Evolutionary conservation across 2,329 filamentous ascomycete genomes (phyloP).

Genomic region (Monosporascus cannonballus): DNA sequence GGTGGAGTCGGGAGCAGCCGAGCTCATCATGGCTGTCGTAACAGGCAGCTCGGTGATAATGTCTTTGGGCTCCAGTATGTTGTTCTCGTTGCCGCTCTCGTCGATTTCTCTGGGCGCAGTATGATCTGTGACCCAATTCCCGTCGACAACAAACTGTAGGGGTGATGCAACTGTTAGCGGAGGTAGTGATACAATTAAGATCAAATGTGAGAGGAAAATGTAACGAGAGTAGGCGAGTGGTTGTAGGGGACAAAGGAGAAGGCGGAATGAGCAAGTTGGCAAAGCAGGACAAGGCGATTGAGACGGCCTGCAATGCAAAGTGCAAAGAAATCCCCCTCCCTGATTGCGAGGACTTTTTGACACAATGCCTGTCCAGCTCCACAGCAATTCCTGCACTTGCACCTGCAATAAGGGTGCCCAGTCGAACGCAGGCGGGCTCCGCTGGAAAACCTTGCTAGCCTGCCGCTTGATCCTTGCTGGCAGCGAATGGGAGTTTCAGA

Average conservation of each 20-base stretch:
- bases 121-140: slow-evolving; percentile 79
- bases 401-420: background rate
- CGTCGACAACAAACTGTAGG: slow-evolving; percentile 86
- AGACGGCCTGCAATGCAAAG: too few species aligned
- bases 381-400: background rate
- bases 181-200: background rate
- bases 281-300: background rate
- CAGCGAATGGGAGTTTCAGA: background rate
- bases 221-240: background rate
- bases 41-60: slow-evolving; percentile 46
- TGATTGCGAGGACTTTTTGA: too few species aligned
- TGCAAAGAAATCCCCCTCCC: too few species aligned
- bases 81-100: slow-evolving; percentile 81
- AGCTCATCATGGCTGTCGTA: slow-evolving; percentile 54
- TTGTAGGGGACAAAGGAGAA: background rate
- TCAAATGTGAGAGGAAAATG: background rate
- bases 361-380: too few species aligned
- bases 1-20: slow-evolving; percentile 63
- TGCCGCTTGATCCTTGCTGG: background rate
- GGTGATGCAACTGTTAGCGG: slow-evolving; percentile 17
- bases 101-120: slow-evolving; percentile 78
- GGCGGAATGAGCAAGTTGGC: background rate
- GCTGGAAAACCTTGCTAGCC: background rate
- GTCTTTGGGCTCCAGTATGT: slow-evolving; percentile 74
- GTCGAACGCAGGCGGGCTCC: background rate